Evolutionary conservation across 2,329 filamentous ascomycete species (phyloP).

Genomic region (Neurospora crassa): DNA sequence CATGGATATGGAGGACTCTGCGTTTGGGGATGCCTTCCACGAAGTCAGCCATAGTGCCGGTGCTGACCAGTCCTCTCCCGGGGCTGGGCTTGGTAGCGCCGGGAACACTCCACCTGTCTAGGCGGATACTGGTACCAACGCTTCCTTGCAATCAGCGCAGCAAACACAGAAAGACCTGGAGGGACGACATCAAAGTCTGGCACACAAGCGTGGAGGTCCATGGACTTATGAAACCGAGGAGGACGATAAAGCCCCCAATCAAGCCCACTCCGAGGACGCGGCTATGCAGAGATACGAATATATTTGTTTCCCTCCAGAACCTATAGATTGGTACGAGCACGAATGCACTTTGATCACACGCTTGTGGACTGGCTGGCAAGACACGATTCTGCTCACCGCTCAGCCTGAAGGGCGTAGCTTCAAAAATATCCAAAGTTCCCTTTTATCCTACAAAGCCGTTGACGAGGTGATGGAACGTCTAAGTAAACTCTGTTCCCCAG

Average conservation of each 20-base stretch:
- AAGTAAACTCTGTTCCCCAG: not conserved
- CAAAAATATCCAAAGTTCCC: not conserved
- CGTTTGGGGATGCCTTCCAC: conserved; percentile 78
- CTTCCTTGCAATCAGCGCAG: not conserved
- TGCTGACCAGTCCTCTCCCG: conserved; percentile 12
- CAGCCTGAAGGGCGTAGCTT: not conserved
- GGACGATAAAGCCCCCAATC: not conserved
- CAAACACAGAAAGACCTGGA: not conserved
- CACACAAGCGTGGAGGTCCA: not conserved
- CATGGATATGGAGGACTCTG: conserved; percentile 67
- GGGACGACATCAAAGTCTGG: not conserved
- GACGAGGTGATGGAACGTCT: not conserved
- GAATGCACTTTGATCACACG: not conserved
- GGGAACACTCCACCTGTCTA: not conserved
- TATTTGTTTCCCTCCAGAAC: not conserved
- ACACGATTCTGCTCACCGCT: not conserved
- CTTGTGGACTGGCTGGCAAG: not conserved
- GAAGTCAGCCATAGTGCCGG: conserved; percentile 37
- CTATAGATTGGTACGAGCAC: not conserved
- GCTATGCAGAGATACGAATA: not conserved
- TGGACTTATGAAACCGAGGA: not conserved
- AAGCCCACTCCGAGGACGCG: not conserved
- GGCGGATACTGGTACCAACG: not conserved
- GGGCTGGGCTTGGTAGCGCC: not conserved
- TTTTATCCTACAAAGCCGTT: not conserved